A percentile compares a stretch with the other conserved stretches of the same genome.
phyloP scores from a whole-genome alignment of 2,329 filamentous ascomycete genomes.

The Tolypocladium sp. region DNA sequence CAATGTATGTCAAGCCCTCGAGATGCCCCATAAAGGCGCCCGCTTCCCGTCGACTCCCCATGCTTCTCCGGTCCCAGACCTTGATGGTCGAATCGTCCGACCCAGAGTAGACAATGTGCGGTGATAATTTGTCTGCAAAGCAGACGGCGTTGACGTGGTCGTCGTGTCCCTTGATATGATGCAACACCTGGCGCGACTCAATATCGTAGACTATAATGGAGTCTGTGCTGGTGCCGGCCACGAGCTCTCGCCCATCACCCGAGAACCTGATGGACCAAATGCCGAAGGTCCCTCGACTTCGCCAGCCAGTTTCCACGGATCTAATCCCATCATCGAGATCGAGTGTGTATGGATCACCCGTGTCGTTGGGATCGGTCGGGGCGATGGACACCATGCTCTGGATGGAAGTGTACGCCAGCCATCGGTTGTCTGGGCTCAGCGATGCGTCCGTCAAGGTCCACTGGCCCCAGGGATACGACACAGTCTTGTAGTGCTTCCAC shows the following conservation, averaged over 20 bases:
- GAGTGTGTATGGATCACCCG: slow-evolving; percentile 69
- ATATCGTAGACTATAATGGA: slow-evolving; percentile 89
- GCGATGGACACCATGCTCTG: slow-evolving; percentile 76
- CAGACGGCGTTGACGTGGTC: slow-evolving; percentile 96
- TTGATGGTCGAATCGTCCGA: slow-evolving; percentile 92
- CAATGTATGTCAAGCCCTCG: slow-evolving; percentile 59
- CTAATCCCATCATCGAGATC: slow-evolving; percentile 43
- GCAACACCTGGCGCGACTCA: slow-evolving; percentile 64
- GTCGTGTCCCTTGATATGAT: slow-evolving; percentile 68
- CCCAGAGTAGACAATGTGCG: slow-evolving; percentile 91
- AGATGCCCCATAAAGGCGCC: slow-evolving; percentile 59
- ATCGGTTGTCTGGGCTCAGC: slow-evolving; percentile 83
- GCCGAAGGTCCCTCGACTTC: slow-evolving; percentile 33
- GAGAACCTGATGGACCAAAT: slow-evolving; percentile 93
- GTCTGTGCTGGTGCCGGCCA: slow-evolving; percentile 74
- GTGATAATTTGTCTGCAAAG: slow-evolving; percentile 80
- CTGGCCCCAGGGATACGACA: slow-evolving; percentile 73
- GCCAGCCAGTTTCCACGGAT: slow-evolving; percentile 14
- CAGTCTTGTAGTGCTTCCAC: slow-evolving; percentile 94
- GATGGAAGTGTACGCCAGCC: slow-evolving; percentile 87
- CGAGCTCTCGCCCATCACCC: slow-evolving; percentile 81
- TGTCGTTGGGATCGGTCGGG: slow-evolving; percentile 75
- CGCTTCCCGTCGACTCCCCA: slow-evolving; percentile 69
- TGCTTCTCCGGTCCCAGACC: slow-evolving; percentile 91
- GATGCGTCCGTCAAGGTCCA: slow-evolving; percentile 97